A percentile compares a stretch with the other conserved stretches of the same genome.
Evolutionary conservation across 305 asterid genomes (phyloP).

Genomic region (Fraxinus nigra): DNA sequence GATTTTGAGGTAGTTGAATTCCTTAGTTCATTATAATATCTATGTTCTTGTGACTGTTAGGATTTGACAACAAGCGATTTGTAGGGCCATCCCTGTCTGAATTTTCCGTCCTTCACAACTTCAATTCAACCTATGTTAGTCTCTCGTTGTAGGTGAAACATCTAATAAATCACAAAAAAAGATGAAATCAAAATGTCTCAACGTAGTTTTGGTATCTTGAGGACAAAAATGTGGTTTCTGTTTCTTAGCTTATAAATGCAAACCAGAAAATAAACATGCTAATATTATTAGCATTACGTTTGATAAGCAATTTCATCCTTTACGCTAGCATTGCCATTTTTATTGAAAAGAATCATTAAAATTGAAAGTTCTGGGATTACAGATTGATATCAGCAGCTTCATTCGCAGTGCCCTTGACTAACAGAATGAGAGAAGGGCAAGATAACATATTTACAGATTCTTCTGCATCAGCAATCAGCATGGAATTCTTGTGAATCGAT

Average conservation of each 20-base stretch:
- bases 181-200: not conserved
- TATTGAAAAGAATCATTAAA: not conserved
- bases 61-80: not conserved
- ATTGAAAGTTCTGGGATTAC: conserved; percentile 4
- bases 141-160: not conserved
- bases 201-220: not conserved
- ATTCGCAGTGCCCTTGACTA: conserved; percentile 73
- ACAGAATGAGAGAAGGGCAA: conserved; percentile 59
- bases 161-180: not conserved
- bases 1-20: not conserved
- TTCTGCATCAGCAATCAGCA: conserved; percentile 68
- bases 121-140: not conserved
- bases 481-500: conserved; percentile 46
- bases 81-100: not conserved
- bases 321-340: not conserved
- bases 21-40: not conserved
- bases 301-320: not conserved
- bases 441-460: conserved; percentile 85
- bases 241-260: not conserved
- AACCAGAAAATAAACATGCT: not conserved
- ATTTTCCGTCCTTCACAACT: not conserved
- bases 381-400: conserved; percentile 72
- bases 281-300: not conserved
- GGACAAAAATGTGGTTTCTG: not conserved
- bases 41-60: not conserved